Conservation (phyloP, 169 alveolate species). For the Eimeria falciformis region DNA sequence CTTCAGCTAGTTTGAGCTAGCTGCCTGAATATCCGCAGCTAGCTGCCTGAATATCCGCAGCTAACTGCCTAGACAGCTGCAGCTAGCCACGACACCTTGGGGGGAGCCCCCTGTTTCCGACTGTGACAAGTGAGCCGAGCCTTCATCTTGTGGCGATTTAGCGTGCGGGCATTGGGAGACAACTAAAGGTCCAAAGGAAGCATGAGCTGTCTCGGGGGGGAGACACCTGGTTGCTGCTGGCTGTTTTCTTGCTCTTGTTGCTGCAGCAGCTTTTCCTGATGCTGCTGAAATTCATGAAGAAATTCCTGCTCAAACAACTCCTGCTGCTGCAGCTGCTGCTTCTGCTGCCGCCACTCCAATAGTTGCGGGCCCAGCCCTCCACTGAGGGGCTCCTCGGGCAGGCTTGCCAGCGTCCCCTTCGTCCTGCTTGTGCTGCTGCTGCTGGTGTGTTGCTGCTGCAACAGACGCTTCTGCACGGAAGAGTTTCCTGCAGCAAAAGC, state of each 20-base stretch:
- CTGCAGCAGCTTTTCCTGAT: neutral
- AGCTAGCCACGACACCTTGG: too few species aligned
- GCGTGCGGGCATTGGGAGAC: too few species aligned
- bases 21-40: too few species aligned
- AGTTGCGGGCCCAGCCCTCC: neutral
- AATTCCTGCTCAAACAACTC: neutral
- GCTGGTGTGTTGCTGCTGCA: neutral
- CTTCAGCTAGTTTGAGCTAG: too few species aligned
- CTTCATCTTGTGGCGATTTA: too few species aligned
- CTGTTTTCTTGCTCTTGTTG: conserved; percentile 24
- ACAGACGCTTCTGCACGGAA: neutral
- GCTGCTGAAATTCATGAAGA: too few species aligned
- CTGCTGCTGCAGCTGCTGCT: conserved; percentile 3
- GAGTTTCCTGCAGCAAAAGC: neutral
- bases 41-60: too few species aligned
- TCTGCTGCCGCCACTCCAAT: neutral
- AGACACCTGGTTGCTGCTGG: conserved; percentile 5
- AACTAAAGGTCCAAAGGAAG: neutral
- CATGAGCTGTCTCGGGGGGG: neutral
- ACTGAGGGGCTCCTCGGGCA: neutral
- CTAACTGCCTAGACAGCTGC: too few species aligned
- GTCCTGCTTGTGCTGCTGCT: neutral
- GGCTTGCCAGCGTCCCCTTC: neutral
- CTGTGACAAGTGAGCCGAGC: too few species aligned
- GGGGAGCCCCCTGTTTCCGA: too few species aligned